Percentiles rank a stretch among this genome's conserved stretches.
These are phyloP conservation scores for Bolboschoenoplectus hybrid DNA, from an alignment of 202 grass and related monocot species.

Conservation along the genomic window DNA sequence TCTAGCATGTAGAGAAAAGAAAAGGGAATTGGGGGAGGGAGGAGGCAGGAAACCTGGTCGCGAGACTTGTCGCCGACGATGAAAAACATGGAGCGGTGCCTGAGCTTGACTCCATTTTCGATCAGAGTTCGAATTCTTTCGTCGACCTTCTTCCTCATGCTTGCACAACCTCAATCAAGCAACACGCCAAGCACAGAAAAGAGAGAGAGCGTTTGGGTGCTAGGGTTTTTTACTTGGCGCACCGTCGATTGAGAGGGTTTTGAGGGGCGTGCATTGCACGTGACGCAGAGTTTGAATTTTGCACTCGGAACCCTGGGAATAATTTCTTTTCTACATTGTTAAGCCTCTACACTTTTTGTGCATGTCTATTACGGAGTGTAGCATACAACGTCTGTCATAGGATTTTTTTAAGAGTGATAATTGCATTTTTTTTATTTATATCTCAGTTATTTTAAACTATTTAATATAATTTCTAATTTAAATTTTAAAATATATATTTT, in stretches of 20 bases:
- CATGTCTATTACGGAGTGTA: too few species aligned
- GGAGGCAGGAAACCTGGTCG: conserved; percentile 51
- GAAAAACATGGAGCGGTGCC: conserved; percentile 92
- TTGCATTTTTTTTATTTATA: too few species aligned
- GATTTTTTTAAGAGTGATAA: too few species aligned
- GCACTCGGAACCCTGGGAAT: background rate
- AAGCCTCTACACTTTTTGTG: too few species aligned
- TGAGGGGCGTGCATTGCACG: background rate
- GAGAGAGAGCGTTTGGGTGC: conserved; percentile 28
- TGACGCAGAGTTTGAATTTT: background rate
- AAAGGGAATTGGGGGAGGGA: background rate
- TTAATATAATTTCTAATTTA: too few species aligned
- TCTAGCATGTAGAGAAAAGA: background rate
- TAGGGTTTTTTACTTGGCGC: conserved; percentile 40
- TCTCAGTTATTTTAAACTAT: too few species aligned
- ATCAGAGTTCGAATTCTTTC: conserved; percentile 86
- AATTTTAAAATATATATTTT: too few species aligned
- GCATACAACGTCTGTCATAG: too few species aligned
- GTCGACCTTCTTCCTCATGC: conserved; percentile 98
- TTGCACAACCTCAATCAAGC: background rate
- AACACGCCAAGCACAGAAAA: background rate
- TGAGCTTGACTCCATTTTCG: conserved; percentile 83
- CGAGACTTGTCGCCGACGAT: conserved; percentile 97
- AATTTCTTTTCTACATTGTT: too few species aligned
- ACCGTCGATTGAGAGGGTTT: background rate